Percentiles rank a stretch among this genome's conserved stretches.
Evolutionary conservation across 2,329 filamentous ascomycete genomes (phyloP).

Genomic region (Knufia petricola): DNA sequence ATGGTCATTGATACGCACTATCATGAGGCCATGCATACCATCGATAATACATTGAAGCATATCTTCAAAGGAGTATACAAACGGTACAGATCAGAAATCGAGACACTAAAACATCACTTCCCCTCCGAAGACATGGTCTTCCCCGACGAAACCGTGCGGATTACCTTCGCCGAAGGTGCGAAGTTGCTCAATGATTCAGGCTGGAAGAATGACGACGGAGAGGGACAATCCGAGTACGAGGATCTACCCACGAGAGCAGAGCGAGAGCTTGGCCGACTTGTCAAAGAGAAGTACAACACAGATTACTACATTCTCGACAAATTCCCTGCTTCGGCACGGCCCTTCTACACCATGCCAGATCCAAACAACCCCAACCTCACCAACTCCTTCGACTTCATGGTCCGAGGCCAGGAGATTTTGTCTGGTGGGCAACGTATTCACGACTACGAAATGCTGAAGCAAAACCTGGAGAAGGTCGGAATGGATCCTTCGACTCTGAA

Average conservation of each 20-base stretch:
- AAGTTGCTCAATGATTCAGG: conserved; percentile 60
- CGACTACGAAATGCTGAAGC: conserved; percentile 54
- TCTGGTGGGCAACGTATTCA: conserved; percentile 78
- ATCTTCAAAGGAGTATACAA: conserved; percentile 59
- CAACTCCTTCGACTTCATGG: conserved; percentile 80
- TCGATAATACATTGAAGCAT: conserved; percentile 65
- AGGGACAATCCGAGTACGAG: conserved; percentile 56
- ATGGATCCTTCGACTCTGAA: conserved; percentile 49
- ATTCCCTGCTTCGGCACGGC: conserved; percentile 65
- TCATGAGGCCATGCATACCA: conserved; percentile 61
- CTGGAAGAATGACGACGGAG: conserved; percentile 56
- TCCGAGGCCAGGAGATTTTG: conserved; percentile 73
- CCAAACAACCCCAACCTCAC: conserved; percentile 56
- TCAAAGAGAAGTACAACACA: conserved; percentile 67
- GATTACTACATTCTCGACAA: conserved; percentile 83
- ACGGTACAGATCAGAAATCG: conserved; percentile 54
- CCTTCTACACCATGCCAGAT: conserved; percentile 74
- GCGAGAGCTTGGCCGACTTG: conserved; percentile 63
- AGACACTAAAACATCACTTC: conserved; percentile 62
- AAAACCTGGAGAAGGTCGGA: conserved; percentile 59
- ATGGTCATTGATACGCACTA: conserved; percentile 73
- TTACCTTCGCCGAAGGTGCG: conserved; percentile 64
- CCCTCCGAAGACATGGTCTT: conserved; percentile 69
- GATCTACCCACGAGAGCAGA: conserved; percentile 70
- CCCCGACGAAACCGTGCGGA: conserved; percentile 63